Evolutionary conservation across 352 stramenopile genomes (phyloP), one percentile per base, ranked within the genome.

Genomic region (Lagenidium sp.): DNA sequence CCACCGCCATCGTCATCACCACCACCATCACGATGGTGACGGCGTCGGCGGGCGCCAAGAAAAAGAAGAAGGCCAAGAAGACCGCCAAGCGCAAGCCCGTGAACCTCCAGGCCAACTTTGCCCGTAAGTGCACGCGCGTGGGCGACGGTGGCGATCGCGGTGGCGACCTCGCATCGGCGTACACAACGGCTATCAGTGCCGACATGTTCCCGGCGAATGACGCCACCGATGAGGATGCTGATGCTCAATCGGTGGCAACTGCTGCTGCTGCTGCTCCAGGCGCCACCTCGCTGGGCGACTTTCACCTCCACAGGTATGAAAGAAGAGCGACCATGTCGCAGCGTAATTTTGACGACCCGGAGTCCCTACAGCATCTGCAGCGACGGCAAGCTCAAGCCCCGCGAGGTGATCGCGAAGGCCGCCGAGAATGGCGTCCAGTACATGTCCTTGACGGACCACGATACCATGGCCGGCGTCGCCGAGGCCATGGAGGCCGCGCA

Each of bases 381-480:
- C 41, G 80, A 93, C 39, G 80, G 80, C 29, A 93, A 90, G 50
- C 56, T 85, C 38, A 76, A 73, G 34, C 80, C 80, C 8, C 62
- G 51, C 41, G 65, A 85, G 10, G 80, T 93, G 52, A 81, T 93
- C 37, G 60, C 58, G 24, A 87, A 87, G 41, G 80, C 80, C 5
- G 77, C 73, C 4, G 58, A 65, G 31, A 93, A 89, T 53, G 80
- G 77, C 24, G 80, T 93, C 40, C 65, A 47, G 29, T 90, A 68
- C 68, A 85, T 93, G 71, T 82, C 80, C 2, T 61, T 93, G 22
- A 93, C 80, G 4, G 80, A 93, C 43, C 80, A 93, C 36, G 80
- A 93, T 60, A 93, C 77, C 11, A 93, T 93, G 77, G 77, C 74
- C 3, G 80, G 80, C 25, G 78, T 90, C 25, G 32, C 53, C 21